Conservation (phyloP, 345 rosid species). For the Hibiscus syriacus region DNA sequence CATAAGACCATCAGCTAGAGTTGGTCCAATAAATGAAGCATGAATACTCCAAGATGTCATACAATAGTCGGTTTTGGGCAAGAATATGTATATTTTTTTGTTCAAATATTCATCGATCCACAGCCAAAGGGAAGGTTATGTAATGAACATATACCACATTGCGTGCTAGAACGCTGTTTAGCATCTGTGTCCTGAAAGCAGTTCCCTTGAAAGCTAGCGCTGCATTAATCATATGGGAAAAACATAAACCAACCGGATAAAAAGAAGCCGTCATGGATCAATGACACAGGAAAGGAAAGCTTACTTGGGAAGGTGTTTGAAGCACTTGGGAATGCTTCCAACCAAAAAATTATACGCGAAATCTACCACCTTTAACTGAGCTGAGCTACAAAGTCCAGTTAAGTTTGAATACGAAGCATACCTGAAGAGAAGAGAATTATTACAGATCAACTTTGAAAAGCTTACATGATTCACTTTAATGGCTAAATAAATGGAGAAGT, state of each 20-base stretch:
- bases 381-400: conserved; percentile 66
- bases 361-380: conserved; percentile 62
- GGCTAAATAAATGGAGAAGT: no score
- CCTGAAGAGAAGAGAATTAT: conserved; percentile 31
- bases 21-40: neutral
- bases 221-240: conserved; percentile 20
- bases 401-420: conserved; percentile 45
- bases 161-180: conserved; percentile 58
- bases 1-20: neutral
- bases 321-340: conserved; percentile 85
- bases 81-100: neutral
- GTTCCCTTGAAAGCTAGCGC: conserved; percentile 88
- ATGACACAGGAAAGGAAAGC: conserved; percentile 5
- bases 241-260: neutral
- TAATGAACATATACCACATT: conserved; percentile 53
- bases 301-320: conserved; percentile 70
- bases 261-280: conserved; percentile 1
- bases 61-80: no score
- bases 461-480: no score
- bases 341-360: conserved; percentile 80
- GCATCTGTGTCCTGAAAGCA: conserved; percentile 57
- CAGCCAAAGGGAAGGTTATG: neutral
- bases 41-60: no score
- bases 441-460: conserved; percentile 3
- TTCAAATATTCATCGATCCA: no score